These are phyloP conservation scores for Myxozyma monticola DNA, from an alignment of 805 yeast genomes.

Conservation along the genomic window DNA sequence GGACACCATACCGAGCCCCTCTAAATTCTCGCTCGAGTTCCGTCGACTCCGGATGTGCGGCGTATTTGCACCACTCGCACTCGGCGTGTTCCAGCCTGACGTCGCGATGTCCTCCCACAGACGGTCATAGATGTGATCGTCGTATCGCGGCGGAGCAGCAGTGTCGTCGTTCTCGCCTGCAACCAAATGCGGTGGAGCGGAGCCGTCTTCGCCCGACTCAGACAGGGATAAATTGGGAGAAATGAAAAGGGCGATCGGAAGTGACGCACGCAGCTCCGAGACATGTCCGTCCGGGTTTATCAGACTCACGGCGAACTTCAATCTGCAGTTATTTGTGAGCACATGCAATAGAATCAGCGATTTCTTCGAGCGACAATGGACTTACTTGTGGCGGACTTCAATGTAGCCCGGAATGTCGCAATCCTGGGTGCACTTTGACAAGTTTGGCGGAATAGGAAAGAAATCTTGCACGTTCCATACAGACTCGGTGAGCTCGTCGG, in stretches of 20 bases:
- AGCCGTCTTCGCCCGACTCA: conserved; percentile 40
- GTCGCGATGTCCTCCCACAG: conserved; percentile 64
- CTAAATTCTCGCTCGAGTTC: conserved; percentile 36
- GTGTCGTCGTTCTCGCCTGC: conserved; percentile 22
- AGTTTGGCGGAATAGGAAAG: conserved; percentile 67
- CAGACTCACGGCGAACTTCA: conserved; percentile 76
- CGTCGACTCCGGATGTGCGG: conserved; percentile 42
- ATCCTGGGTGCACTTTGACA: conserved; percentile 82
- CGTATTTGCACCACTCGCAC: conserved; percentile 42
- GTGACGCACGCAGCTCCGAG: conserved; percentile 85
- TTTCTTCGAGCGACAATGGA: too few relatives aligned
- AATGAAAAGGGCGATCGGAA: conserved; percentile 76
- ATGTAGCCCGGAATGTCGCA: conserved; percentile 67
- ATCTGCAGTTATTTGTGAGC: too few relatives aligned
- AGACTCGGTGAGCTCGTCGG: conserved; percentile 45
- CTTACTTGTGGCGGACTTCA: conserved; percentile 77
- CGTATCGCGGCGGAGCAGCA: conserved; percentile 82
- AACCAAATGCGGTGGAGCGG: conserved; percentile 4
- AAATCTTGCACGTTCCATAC: conserved; percentile 71
- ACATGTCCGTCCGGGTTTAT: conserved; percentile 89
- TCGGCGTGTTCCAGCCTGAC: conserved; percentile 42
- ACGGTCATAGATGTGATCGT: conserved; percentile 75
- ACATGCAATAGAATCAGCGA: too few relatives aligned
- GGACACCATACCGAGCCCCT: conserved; percentile 33
- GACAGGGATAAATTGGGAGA: conserved; percentile 78